Percentiles rank a stretch among this genome's conserved stretches.
Conservation (phyloP, 768 basidiomycete species). For the Postia placenta region DNA sequence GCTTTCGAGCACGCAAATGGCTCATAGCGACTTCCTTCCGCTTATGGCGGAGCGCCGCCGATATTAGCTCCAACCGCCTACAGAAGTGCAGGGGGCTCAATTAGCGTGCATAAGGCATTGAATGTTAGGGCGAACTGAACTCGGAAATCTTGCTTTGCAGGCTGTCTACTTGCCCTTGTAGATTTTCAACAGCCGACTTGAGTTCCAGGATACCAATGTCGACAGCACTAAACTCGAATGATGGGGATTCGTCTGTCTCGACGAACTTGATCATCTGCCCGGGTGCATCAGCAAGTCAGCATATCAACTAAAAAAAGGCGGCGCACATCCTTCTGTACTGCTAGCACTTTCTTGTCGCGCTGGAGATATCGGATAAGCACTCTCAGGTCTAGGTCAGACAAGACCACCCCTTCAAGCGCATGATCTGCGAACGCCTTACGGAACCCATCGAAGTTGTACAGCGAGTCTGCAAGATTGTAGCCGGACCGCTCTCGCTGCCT, state of each 20-base stretch:
- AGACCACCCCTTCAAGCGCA: slow-evolving; percentile 33
- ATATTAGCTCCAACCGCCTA: slow-evolving; percentile 66
- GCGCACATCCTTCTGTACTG: slow-evolving; percentile 63
- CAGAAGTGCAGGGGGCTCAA: background rate
- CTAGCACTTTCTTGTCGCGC: slow-evolving; percentile 62
- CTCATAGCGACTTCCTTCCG: slow-evolving; percentile 71
- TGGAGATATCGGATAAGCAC: slow-evolving; percentile 74
- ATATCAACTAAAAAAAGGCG: background rate
- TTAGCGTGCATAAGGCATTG: background rate
- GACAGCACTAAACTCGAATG: slow-evolving; percentile 60
- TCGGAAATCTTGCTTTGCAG: slow-evolving; percentile 68
- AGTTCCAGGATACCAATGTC: slow-evolving; percentile 82
- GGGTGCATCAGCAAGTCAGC: background rate
- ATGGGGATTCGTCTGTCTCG: slow-evolving; percentile 30
- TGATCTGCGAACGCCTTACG: slow-evolving; percentile 45
- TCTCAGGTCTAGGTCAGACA: slow-evolving; percentile 60
- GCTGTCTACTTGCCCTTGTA: slow-evolving; percentile 63
- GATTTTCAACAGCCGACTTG: slow-evolving; percentile 57
- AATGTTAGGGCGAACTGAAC: slow-evolving; percentile 34
- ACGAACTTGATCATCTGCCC: slow-evolving; percentile 79
- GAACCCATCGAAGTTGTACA: slow-evolving; percentile 62
- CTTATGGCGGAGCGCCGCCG: slow-evolving; percentile 56
- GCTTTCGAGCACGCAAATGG: slow-evolving; percentile 76
- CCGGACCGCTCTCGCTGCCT: slow-evolving; percentile 35
- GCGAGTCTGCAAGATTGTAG: slow-evolving; percentile 47